Conservation (phyloP, 371 early-diverging fungal species). For the Amoeboaphelidium occidentale region DNA sequence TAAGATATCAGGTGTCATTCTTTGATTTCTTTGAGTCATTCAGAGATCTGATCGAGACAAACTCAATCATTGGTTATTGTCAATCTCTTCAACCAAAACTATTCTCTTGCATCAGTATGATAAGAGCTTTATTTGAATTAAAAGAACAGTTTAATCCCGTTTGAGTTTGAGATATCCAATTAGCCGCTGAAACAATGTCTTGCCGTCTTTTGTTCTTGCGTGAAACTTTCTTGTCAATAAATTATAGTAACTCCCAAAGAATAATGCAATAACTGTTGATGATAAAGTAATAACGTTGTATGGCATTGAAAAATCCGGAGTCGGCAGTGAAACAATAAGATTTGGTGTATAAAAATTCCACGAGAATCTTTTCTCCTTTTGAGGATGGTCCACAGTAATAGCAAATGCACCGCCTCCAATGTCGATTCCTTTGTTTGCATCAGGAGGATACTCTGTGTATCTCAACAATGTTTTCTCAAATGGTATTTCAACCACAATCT, state of each 20-base stretch:
- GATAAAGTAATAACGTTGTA: slow-evolving; percentile 93
- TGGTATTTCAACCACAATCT: slow-evolving; percentile 34
- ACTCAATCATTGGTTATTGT: no score
- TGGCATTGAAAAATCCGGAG: slow-evolving; percentile 94
- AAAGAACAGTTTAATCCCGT: no score
- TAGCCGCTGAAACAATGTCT: no score
- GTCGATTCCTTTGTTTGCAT: slow-evolving; percentile 85
- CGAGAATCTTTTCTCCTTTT: slow-evolving; percentile 4
- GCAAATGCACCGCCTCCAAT: slow-evolving; percentile 23
- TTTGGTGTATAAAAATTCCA: slow-evolving; percentile 49
- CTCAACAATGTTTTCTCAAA: slow-evolving; percentile 73
- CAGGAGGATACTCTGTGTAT: slow-evolving; percentile 86
- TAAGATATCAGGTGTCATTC: no score
- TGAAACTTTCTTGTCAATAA: slow-evolving; percentile 11
- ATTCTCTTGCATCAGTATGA: no score
- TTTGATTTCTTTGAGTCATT: no score
- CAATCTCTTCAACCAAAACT: no score
- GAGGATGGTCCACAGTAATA: not conserved
- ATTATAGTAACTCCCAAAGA: slow-evolving; percentile 81
- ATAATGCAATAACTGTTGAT: slow-evolving; percentile 69
- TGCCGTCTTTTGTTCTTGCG: no score
- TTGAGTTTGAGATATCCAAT: no score
- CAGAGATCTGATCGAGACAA: no score
- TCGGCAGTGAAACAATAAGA: slow-evolving; percentile 56
- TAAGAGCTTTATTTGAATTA: no score